A percentile compares a stretch with the other conserved stretches of the same genome.
Conservation (phyloP, 2,329 filamentous ascomycete genomes). For the Aspergillus jensenii region DNA sequence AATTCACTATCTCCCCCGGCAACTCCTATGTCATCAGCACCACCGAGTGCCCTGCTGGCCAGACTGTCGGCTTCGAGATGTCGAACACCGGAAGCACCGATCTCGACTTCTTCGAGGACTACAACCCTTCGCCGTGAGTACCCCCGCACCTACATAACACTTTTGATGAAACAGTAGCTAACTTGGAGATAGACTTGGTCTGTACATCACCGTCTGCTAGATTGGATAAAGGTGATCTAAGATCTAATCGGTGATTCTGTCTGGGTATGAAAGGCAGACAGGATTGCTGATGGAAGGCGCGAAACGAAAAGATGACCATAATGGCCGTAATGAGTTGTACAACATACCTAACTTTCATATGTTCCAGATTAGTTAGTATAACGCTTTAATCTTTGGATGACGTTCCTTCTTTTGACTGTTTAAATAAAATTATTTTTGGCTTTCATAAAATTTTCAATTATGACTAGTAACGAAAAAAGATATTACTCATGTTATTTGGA, state of each 20-base stretch:
- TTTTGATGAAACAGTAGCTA: constrained; percentile 4
- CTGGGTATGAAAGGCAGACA: not conserved
- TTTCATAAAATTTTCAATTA: no score
- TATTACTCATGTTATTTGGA: no score
- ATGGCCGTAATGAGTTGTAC: not conserved
- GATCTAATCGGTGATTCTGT: not conserved
- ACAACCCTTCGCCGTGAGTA: constrained; percentile 52
- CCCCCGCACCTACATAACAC: not conserved
- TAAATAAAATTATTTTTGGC: no score
- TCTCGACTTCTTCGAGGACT: constrained; percentile 65
- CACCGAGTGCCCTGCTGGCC: constrained; percentile 56
- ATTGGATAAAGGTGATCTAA: not conserved
- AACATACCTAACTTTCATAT: not conserved
- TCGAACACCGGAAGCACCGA: constrained; percentile 50
- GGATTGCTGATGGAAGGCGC: not conserved
- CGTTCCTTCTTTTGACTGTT: no score
- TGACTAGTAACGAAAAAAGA: no score
- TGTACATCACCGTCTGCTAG: constrained; percentile 41
- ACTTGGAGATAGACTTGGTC: constrained; percentile 34
- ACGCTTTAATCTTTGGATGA: not conserved
- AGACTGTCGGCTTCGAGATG: constrained; percentile 55
- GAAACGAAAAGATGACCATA: not conserved
- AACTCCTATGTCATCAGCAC: constrained; percentile 55
- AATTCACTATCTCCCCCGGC: constrained; percentile 51
- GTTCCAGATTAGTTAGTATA: not conserved